Conservation (phyloP, 495 filamentous ascomycete genomes). For the Aspergillus campestris region DNA sequence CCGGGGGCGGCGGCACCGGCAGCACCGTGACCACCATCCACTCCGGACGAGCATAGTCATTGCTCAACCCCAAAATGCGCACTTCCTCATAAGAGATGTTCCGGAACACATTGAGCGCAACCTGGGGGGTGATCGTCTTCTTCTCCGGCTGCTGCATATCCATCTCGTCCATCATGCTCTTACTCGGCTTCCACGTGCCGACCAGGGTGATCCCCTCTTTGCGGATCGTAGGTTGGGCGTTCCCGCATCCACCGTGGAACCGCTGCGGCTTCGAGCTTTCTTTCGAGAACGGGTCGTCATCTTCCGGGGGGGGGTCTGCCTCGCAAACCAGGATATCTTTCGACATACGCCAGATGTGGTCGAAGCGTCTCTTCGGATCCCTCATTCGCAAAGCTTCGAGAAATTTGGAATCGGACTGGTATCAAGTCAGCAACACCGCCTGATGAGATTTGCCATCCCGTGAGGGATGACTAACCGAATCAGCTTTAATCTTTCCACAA, state of each 20-base stretch:
- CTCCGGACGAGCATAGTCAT: constrained; percentile 88
- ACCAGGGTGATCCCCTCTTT: constrained; percentile 75
- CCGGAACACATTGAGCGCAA: constrained; percentile 76
- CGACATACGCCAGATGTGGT: constrained; percentile 78
- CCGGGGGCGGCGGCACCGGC: constrained; percentile 89
- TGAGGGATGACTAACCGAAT: constrained; percentile 79
- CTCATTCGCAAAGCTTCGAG: constrained; percentile 69
- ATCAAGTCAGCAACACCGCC: constrained; percentile 55
- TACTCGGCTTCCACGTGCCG: constrained; percentile 72
- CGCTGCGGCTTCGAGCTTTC: constrained; percentile 35
- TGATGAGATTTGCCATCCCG: constrained; percentile 43
- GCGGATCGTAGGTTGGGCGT: constrained; percentile 77
- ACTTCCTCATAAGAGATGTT: constrained; percentile 74
- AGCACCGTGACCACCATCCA: constrained; percentile 98
- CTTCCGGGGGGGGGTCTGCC: constrained; percentile 53
- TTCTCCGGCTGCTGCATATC: constrained; percentile 67
- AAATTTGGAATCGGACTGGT: constrained; percentile 75
- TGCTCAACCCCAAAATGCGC: constrained; percentile 78
- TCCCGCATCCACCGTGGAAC: constrained; percentile 88
- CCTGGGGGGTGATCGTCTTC: constrained; percentile 71
- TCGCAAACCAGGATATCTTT: constrained; percentile 81
- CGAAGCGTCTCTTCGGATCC: constrained; percentile 89
- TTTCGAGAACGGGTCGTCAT: constrained; percentile 52
- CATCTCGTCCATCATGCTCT: constrained; percentile 54
- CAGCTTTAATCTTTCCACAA: constrained; percentile 89